Base-by-base conservation (phyloP, 2,329 filamentous ascomycete species). In the Xylaria multiplex region DNA sequence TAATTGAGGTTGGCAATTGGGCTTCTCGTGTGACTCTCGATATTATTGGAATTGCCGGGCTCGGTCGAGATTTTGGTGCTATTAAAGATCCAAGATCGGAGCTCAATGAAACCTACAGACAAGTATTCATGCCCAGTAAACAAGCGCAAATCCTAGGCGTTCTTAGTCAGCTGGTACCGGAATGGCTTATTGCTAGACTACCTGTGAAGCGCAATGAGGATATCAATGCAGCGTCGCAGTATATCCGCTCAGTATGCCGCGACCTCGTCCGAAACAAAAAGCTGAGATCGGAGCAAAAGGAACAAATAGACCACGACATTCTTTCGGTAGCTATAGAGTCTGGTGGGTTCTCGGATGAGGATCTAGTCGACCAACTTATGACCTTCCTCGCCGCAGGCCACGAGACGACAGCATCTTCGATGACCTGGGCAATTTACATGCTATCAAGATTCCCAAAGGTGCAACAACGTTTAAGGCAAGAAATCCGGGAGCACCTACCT, bases 161-260 rank as follows among this genome's bases (percentile, higher is more conserved):
- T 0, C 66, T 93, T 1, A 80, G 81, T 2, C 76, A 90, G n/a
- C 73, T 96, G 57, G 69, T 96, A 0, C 89, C 91, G 0, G 76
- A 81, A 4, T 86, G 86, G 82, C 52, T 96, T 7, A 76, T 94
- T 8, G 79, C 79, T 6, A 79, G 77, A 2, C 77, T 97, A 0
- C 94, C 95, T 0, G 71, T 95, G 35, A 84, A 89, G 70, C 86
- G 89, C 65, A 97, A 95, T 78, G 80, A 81, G n/a, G 85, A 90
- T 16, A 81, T 94, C 27, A 75, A 82, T 8, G 79, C 79, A 4
- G 89, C 90, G 0, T 81, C 85, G 8, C 74, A 75, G 6, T 81
- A 84, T 52, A 90, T 96, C 73, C 89, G 91, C 52, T 79, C 82
- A 24, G 85, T 89, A 0, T 93, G 92, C 68, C 82, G 84, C 1